Evolutionary conservation across 2,329 filamentous ascomycete species (phyloP), one percentile per base, ranked within the genome.

Genomic region (Epichloe sp.): DNA sequence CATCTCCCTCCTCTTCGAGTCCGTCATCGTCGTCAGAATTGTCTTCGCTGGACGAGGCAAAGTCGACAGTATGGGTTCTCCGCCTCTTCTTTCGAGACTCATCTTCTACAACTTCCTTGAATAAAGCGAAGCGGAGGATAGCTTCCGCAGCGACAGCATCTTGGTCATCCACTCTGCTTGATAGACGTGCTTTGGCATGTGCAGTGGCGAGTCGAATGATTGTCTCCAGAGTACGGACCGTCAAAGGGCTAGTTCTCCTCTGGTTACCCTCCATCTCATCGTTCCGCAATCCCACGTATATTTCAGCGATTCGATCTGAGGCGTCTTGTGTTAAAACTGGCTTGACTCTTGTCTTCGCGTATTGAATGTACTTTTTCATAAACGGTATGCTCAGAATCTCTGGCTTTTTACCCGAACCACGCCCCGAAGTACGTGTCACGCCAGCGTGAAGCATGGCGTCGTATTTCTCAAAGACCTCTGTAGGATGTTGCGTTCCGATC

Each of bases 361-460:
- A 98, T 65, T 98, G 93, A 44, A 98, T 94, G 68, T 96, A 98
- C 71, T 98, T 98, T 73, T 98, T 98, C 75, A 98, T 89, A 70
- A 98, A 98, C 0, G 90, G 87, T 54, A 98, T 96, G 70, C 87
- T 95, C 50, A 98, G 74, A 14, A 98, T 87, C 65, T 96, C 89
- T 5, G 86, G 80, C 57, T 85, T 85, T 66, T 86, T 86, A 59
- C 80, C 81, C 26, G 83, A 72, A 11, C 87, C 86, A 40, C 88
- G 80, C 10, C 86, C 85, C 12, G 83, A 76, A 4, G 83, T 88
- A 15, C 88, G 70, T 6, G 83, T 88, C 45, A 96, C 88, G 54
- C 93, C 93, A 10, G 89, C 86, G 63, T 98, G 93, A 42, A 98
- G 78, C 88, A 97, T 95, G 34, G 86, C 80, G 61, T 97, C 93